Percentiles rank a stretch among this genome's conserved stretches.
Evolutionary conservation across 139 green algal genomes (phyloP).

Genomic region (Yamagishiella unicocca): DNA sequence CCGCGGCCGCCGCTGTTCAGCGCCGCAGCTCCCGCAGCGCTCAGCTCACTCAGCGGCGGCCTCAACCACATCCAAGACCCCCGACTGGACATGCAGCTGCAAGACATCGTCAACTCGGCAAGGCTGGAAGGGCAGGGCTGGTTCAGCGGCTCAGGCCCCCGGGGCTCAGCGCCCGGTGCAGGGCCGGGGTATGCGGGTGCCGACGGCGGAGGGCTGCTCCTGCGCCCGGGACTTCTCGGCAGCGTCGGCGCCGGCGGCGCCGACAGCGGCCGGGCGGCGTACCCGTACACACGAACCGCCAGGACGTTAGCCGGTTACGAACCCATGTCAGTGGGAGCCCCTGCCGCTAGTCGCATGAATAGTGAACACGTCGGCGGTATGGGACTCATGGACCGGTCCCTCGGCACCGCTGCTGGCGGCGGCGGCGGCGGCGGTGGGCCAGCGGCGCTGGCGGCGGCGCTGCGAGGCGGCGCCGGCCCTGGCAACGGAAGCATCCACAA

Average conservation of each 20-base stretch:
- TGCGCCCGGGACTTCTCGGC: too few species aligned
- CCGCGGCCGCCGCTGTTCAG: not conserved
- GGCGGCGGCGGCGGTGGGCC: too few species aligned
- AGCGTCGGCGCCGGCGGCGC: not conserved
- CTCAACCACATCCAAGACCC: not conserved
- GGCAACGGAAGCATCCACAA: too few species aligned
- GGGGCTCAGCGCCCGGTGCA: not conserved
- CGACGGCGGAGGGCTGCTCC: not conserved
- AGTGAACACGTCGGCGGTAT: too few species aligned
- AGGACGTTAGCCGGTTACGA: too few species aligned
- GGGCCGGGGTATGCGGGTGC: not conserved
- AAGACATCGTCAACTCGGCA: constrained; percentile 23
- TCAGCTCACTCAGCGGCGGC: not conserved
- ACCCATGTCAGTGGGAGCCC: too few species aligned
- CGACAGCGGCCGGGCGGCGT: not conserved
- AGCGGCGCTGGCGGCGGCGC: too few species aligned
- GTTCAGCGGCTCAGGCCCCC: not conserved
- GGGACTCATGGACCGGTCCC: too few species aligned
- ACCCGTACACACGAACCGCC: too few species aligned
- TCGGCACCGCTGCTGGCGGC: too few species aligned
- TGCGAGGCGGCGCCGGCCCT: too few species aligned
- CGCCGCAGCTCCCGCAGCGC: not conserved
- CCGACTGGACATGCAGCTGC: constrained; percentile 24
- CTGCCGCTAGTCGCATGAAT: too few species aligned
- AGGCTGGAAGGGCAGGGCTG: constrained; percentile 6